Conservation (phyloP, 371 early-diverging fungal species). For the Syncephalis fuscata region DNA sequence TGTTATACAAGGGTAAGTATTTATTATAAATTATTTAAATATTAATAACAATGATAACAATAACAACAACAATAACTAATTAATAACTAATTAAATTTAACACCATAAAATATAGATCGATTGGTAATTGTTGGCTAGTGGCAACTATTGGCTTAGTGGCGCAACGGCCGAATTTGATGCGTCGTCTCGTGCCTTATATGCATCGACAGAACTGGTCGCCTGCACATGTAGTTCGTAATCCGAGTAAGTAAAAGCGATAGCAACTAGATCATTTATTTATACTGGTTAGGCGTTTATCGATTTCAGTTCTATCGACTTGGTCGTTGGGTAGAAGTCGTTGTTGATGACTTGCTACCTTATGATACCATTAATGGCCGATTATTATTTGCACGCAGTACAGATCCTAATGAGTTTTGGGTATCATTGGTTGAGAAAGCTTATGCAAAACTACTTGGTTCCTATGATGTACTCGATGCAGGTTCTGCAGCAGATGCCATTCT, state of each 20-base stretch:
- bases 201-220: neutral
- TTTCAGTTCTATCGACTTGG: conserved; percentile 31
- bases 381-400: conserved; percentile 22
- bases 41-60: neutral
- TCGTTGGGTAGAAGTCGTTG: conserved; percentile 37
- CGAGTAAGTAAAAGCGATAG: neutral
- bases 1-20: conserved; percentile 4
- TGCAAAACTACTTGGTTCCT: conserved; percentile 31
- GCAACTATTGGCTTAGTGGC: conserved; percentile 26
- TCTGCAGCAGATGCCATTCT: conserved; percentile 23
- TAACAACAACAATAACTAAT: no score
- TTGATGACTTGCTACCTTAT: conserved; percentile 31
- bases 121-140: conserved; percentile 29
- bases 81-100: no score
- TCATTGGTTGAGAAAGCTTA: conserved; percentile 39
- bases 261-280: neutral
- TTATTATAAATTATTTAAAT: neutral
- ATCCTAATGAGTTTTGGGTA: conserved; percentile 30
- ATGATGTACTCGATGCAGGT: conserved; percentile 19
- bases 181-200: neutral
- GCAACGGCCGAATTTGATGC: conserved; percentile 17
- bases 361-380: conserved; percentile 11
- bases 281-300: conserved; percentile 18
- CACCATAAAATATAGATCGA: neutral
- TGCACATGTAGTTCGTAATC: conserved; percentile 13